phyloP scores from a whole-genome alignment of 2,329 filamentous ascomycete species.

The Chrysoporthe puriensis region DNA sequence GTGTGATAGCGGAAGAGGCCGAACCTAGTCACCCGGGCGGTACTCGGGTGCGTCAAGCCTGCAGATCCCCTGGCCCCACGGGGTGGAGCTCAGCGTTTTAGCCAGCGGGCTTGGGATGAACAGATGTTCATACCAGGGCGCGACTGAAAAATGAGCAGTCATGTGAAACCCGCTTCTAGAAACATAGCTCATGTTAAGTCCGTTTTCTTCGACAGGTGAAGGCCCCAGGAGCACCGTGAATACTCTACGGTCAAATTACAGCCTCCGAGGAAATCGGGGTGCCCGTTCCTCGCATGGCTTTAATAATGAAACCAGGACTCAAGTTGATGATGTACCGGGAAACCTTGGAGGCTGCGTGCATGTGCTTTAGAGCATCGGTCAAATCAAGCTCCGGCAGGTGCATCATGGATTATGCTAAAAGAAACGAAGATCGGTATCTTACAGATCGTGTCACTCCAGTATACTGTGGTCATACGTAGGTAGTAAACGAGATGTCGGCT shows the following conservation, averaged over 20 bases:
- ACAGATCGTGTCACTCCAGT: neutral
- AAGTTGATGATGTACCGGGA: neutral
- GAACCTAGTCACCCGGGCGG: neutral
- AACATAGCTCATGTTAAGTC: neutral
- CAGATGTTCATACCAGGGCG: neutral
- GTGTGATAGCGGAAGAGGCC: neutral
- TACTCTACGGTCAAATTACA: neutral
- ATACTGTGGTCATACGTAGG: neutral
- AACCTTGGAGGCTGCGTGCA: neutral
- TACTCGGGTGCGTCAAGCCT: neutral
- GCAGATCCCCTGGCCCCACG: neutral
- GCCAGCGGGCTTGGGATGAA: neutral
- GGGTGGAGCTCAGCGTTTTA: neutral
- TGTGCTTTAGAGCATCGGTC: neutral
- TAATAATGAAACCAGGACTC: neutral
- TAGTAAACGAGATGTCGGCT: neutral
- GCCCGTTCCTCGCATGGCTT: neutral
- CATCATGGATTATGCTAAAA: neutral
- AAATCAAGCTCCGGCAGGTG: neutral
- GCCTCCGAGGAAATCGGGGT: neutral
- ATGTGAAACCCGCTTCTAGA: neutral
- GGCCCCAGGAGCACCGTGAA: neutral
- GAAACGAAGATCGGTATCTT: neutral
- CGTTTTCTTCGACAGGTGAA: neutral
- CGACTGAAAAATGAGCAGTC: neutral